A percentile compares a stretch with the other conserved stretches of the same genome.
These are phyloP conservation scores for Mucor ambiguus DNA, from an alignment of 371 early-diverging fungal species.

Conservation along the genomic window DNA sequence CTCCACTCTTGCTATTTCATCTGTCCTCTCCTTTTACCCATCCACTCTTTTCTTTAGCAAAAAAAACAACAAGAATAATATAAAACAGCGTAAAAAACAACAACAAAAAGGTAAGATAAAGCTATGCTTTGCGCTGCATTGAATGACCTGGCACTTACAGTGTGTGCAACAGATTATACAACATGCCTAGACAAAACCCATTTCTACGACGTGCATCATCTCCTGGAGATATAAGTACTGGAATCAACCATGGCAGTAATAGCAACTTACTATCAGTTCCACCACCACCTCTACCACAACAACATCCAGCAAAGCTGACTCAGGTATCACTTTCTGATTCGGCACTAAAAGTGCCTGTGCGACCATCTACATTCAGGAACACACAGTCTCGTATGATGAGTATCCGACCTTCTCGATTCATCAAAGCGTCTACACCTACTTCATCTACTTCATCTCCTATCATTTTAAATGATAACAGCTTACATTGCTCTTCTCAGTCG, in stretches of 20 bases:
- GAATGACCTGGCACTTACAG: background rate
- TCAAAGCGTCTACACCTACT: constrained; percentile 28
- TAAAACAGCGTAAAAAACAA: background rate
- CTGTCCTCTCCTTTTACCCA: background rate
- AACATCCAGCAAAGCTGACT: constrained; percentile 25
- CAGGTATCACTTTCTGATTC: constrained; percentile 30
- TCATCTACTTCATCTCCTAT: constrained; percentile 15
- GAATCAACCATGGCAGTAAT: constrained; percentile 1
- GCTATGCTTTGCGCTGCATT: background rate
- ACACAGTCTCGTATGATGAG: constrained; percentile 24
- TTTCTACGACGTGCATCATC: constrained; percentile 36
- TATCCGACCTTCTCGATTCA: constrained; percentile 30
- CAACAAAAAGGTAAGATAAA: background rate
- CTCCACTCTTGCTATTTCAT: background rate
- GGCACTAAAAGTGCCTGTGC: constrained; percentile 23
- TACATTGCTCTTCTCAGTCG: constrained; percentile 9
- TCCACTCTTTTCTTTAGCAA: background rate
- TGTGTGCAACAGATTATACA: background rate
- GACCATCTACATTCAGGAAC: constrained; percentile 18
- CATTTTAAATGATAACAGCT: constrained; percentile 9
- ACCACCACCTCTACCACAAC: constrained; percentile 4
- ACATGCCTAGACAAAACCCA: constrained; percentile 33
- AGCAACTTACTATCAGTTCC: constrained; percentile 13
- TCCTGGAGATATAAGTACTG: constrained; percentile 23
- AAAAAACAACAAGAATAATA: background rate